phyloP scores from a whole-genome alignment of 306 rosid species.

The Luffa acutangula region DNA sequence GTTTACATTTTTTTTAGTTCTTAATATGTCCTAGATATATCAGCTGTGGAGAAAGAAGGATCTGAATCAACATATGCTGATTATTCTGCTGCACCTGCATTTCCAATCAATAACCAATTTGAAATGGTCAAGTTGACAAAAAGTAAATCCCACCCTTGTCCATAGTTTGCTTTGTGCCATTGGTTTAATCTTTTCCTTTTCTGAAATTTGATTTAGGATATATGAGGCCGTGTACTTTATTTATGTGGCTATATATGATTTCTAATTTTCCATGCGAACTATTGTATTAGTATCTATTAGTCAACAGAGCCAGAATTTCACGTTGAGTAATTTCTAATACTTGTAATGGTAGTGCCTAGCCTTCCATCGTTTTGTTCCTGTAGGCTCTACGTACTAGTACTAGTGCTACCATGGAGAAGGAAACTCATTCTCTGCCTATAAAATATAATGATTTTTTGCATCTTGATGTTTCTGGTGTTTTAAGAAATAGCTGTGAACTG shows the following conservation, averaged over 20 bases:
- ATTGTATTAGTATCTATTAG: not conserved
- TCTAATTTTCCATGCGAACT: not conserved
- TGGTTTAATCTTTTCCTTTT: not conserved
- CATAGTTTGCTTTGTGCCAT: constrained; percentile 1
- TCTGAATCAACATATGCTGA: constrained; percentile 30
- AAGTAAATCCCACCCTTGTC: constrained; percentile 27
- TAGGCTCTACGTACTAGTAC: not conserved
- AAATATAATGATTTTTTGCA: not conserved
- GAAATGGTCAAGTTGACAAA: constrained; percentile 33
- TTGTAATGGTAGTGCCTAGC: not conserved
- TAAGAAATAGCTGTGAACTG: not conserved
- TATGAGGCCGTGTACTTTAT: not conserved
- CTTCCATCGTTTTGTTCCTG: not conserved
- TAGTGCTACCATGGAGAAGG: not conserved
- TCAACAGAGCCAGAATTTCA: not conserved
- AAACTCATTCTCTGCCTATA: not conserved
- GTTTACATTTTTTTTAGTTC: constrained; percentile 22
- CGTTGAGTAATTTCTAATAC: not conserved
- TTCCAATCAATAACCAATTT: constrained; percentile 8
- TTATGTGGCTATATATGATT: not conserved
- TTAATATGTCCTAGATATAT: constrained; percentile 42
- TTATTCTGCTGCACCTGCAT: constrained; percentile 29
- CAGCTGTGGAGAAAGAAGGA: constrained; percentile 40
- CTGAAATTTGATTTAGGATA: not conserved
- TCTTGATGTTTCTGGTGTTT: not conserved